Evolutionary conservation across 345 rosid species (phyloP), one percentile per base, ranked within the genome.

Genomic region (Euphorbia tirucalli): DNA sequence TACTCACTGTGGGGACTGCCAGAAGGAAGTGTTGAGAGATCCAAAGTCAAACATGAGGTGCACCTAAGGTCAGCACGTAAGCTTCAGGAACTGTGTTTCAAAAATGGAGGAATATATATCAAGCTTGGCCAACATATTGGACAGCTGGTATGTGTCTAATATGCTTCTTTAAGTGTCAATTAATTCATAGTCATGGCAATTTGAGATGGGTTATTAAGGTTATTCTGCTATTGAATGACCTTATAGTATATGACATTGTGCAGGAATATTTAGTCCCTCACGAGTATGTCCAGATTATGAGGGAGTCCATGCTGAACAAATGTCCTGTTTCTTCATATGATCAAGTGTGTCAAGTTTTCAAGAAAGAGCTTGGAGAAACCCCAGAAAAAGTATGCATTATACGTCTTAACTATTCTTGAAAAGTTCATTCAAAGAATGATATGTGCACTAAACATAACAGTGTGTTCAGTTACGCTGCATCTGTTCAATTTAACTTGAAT

Each of bases 91-190:
- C 85, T 90, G 18, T 96, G 96, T 83, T 95, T 92, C 75, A 87
- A 66, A 79, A 92, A 95, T 79, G 98, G 97, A 76, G 99, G 98
- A 72, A 85, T 95, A 66, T 90, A 92, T 78, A 90, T 92, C 73
- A 92, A 95, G 85, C 96, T 92, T n/a, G 97, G 99, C 28, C 97
- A 95, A 82, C 96, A 90, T 77, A 79, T 92, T 31, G 98, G 97
- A 35, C 94, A 95, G 81, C 75, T 89, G 86, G 98, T 95, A 85
- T 80, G 80, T 68, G 54, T 46, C 52, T 63, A n/a, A 16, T 66
- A 49, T 73, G 65, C 57, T 77, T 56, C 25, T 62, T 67, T 61
- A 35, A 49, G 44, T 72, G 4, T 79, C n/a, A 37, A 25, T 11
- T 18, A 65, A 13, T 7, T n/a, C n/a, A n/a, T 28, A 3, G 2